Percentiles rank a stretch among this genome's conserved stretches.
phyloP scores from a whole-genome alignment of 73 alveolate species.

The Paramecium caudatum region DNA sequence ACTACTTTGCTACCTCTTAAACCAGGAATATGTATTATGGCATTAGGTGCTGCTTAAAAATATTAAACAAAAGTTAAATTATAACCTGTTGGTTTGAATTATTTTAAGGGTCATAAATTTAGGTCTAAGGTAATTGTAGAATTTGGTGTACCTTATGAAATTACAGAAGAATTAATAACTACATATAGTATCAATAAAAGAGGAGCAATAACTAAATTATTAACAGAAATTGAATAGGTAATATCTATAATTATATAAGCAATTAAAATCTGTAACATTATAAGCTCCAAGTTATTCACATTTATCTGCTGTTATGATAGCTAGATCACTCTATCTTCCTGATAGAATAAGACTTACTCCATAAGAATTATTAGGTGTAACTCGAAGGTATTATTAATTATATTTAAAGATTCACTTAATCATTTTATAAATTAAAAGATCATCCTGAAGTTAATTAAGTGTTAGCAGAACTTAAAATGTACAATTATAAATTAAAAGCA shows the following conservation, averaged over 20 bases:
- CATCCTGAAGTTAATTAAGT: conserved; percentile 81
- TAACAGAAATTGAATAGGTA: conserved; percentile 88
- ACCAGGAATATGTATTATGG: conserved; percentile 97
- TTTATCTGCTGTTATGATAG: conserved; percentile 82
- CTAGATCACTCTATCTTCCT: conserved; percentile 92
- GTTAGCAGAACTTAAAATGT: conserved; percentile 78
- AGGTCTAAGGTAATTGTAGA: conserved; percentile 94
- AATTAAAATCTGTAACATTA: conserved; percentile 88
- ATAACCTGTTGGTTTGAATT: conserved; percentile 94
- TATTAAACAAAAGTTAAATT: conserved; percentile 87
- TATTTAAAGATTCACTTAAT: conserved; percentile 81
- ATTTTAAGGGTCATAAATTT: conserved; percentile 92
- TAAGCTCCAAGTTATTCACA: conserved; percentile 95
- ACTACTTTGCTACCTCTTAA: conserved; percentile 92
- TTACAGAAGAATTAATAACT: conserved; percentile 85
- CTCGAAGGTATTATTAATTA: conserved; percentile 31
- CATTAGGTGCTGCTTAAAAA: conserved; percentile 96
- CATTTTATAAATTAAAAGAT: conserved; percentile 82
- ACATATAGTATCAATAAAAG: conserved; percentile 86
- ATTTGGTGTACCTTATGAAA: conserved; percentile 94
- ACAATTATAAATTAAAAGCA: conserved; percentile 85
- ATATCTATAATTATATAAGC: conserved; percentile 25
- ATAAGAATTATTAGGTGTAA: conserved; percentile 83
- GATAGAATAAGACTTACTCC: conserved; percentile 80
- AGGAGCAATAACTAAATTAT: conserved; percentile 86